Base-by-base conservation (phyloP, 2,329 filamentous ascomycete species). In the Camptophora hylomeconis region DNA sequence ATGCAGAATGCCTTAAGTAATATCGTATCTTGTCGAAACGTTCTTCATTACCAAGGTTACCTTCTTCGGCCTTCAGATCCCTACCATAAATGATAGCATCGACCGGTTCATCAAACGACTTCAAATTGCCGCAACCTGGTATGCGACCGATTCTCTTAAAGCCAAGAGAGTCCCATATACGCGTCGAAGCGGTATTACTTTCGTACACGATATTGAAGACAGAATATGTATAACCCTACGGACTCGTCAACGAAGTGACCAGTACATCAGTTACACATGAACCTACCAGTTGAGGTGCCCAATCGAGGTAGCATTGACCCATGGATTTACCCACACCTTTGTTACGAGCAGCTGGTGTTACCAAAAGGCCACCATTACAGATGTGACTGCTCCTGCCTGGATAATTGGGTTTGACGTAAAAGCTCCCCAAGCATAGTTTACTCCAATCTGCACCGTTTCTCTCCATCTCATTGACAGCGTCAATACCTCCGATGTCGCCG, bases 1-100 rank as follows among this genome's bases (percentile, higher is more conserved):
- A 95, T 54, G 86, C 83, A 49, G 78, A 79, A 54, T 86, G 83
- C 58, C 92, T 92, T 50, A 95, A 74, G 58, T 95, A 95, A 64
- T 81, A 95, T 49, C 86, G 80, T 53, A 95, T 95, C 66, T 94
- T 94, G 65, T 94, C 87, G 64, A 95, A 95, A 45, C 89, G 81
- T 61, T 94, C 86, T 63, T 94, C 86, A 54, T 79, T 86, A 46
- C 87, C 78, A 52, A 81, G 76, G 53, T 89, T 81, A 51, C 89
- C 82, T 45, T 69, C 70, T 46, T 82, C 77, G 20, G 62, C 57
- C 38, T 60, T 65, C 14, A 67, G 49, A 32, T 74, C 69, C 14
- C 71, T 60, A 5, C 84, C 84, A 56, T 79, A 82, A 38, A 82
- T 80, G 52, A 82, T 80, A 48, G 75, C 78, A 54, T 82, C 77